Evolutionary conservation across 208 protist species (phyloP).

Genomic region (Willaertia magna): DNA sequence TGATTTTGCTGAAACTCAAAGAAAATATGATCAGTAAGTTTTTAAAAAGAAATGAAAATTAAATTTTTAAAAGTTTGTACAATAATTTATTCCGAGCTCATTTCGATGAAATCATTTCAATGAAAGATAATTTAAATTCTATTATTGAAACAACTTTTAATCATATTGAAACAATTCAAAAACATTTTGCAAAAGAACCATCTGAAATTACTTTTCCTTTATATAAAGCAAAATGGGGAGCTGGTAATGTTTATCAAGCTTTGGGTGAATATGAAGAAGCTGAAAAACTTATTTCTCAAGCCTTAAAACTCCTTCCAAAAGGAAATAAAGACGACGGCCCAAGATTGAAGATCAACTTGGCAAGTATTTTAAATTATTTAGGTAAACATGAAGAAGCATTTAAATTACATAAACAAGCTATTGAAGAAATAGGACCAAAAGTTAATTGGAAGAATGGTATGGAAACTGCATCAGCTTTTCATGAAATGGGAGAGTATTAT

Average conservation of each 20-base stretch:
- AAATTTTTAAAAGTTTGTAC: background rate
- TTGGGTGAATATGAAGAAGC: background rate
- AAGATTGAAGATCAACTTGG: background rate
- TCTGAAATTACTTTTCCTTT: background rate
- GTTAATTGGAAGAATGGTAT: background rate
- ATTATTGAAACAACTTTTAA: too few relatives aligned
- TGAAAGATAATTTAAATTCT: too few relatives aligned
- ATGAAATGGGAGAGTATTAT: background rate
- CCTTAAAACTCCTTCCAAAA: background rate
- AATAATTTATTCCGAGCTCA: too few relatives aligned
- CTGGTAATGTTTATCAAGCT: background rate
- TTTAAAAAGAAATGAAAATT: background rate
- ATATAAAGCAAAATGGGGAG: background rate
- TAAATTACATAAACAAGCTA: background rate
- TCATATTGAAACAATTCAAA: background rate
- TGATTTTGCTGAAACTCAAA: background rate
- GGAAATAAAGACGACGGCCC: background rate
- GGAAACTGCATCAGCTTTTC: background rate
- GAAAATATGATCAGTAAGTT: background rate
- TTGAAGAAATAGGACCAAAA: background rate
- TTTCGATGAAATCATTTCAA: too few relatives aligned
- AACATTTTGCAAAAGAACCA: background rate
- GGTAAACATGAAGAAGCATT: background rate
- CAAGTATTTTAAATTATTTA: background rate
- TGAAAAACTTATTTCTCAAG: background rate